A percentile compares a stretch with the other conserved stretches of the same genome.
These are phyloP conservation scores for Aspergillus sp. DNA, from an alignment of 2,329 filamentous ascomycete species.

Conservation along the genomic window DNA sequence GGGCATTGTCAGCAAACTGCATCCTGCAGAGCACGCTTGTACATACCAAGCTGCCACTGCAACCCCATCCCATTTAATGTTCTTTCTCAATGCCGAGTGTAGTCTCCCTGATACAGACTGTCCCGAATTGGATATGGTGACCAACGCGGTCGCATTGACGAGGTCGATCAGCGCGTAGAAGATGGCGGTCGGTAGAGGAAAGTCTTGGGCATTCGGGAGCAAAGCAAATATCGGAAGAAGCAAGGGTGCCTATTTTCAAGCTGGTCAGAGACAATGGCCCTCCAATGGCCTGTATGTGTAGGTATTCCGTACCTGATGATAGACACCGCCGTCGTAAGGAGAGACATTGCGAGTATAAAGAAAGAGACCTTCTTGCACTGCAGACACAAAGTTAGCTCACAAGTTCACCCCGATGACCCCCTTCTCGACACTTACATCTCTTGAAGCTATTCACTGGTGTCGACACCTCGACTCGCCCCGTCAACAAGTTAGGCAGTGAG, in stretches of 20 bases:
- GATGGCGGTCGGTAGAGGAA: slow-evolving; percentile 70
- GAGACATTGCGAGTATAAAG: slow-evolving; percentile 95
- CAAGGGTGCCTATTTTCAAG: slow-evolving; percentile 63
- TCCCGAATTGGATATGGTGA: slow-evolving; percentile 73
- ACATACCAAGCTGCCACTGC: slow-evolving; percentile 74
- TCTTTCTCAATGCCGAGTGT: slow-evolving; percentile 73
- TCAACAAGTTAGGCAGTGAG: slow-evolving; percentile 75
- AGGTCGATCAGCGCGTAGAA: slow-evolving; percentile 80
- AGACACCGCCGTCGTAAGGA: slow-evolving; percentile 90
- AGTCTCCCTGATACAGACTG: slow-evolving; percentile 69
- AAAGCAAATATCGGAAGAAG: slow-evolving; percentile 88
- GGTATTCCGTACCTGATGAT: slow-evolving; percentile 52
- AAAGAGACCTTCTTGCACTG: slow-evolving; percentile 94
- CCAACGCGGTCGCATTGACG: slow-evolving; percentile 73
- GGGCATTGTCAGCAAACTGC: slow-evolving; percentile 2
- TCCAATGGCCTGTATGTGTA: not conserved
- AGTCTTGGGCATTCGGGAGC: slow-evolving; percentile 64
- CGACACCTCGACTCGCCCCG: slow-evolving; percentile 89
- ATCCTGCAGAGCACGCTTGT: not conserved
- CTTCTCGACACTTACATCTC: slow-evolving; percentile 60
- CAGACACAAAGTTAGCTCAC: not conserved
- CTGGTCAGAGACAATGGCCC: slow-evolving; percentile 1
- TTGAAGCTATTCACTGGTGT: slow-evolving; percentile 98
- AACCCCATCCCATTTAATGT: slow-evolving; percentile 68
- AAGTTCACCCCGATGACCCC: not conserved